Conservation (phyloP, 2,329 filamentous ascomycete species). For the Beauveria caledonica region DNA sequence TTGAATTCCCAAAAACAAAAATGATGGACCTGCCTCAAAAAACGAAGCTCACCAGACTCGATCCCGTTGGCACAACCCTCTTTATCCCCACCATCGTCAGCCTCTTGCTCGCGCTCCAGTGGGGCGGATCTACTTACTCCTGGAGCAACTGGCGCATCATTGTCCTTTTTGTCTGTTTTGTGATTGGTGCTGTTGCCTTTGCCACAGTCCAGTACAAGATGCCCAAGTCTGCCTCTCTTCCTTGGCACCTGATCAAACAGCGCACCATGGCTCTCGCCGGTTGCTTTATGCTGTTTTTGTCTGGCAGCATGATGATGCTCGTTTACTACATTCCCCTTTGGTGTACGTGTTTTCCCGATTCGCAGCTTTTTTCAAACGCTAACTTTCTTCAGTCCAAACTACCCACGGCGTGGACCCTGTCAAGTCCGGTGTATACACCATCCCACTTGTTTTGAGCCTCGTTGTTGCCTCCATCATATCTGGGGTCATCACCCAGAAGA, state of each 20-base stretch:
- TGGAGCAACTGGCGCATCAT: conserved; percentile 48
- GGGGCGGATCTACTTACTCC: conserved; percentile 46
- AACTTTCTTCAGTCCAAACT: conserved; percentile 38
- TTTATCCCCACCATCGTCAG: conserved; percentile 52
- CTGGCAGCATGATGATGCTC: conserved; percentile 44
- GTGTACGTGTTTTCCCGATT: conserved; percentile 33
- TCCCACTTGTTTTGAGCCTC: conserved; percentile 48
- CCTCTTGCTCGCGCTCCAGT: conserved; percentile 55
- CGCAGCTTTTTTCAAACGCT: background rate
- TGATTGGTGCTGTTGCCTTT: conserved; percentile 37
- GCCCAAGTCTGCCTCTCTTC: conserved; percentile 49
- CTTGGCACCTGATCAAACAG: conserved; percentile 44
- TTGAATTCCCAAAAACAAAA: conserved; percentile 32
- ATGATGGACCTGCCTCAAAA: conserved; percentile 21
- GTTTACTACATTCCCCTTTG: conserved; percentile 48
- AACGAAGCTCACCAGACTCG: conserved; percentile 43
- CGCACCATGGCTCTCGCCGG: conserved; percentile 44
- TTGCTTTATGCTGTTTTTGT: conserved; percentile 38
- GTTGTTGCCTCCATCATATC: conserved; percentile 43
- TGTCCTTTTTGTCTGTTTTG: conserved; percentile 44
- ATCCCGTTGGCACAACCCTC: conserved; percentile 51
- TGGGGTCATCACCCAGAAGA: conserved; percentile 39
- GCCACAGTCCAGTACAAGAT: conserved; percentile 42
- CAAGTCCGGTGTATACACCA: conserved; percentile 48
- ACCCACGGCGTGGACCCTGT: conserved; percentile 44